Base-by-base conservation (phyloP, 164 flowering plant species). In the Nymphaea thermarum region DNA sequence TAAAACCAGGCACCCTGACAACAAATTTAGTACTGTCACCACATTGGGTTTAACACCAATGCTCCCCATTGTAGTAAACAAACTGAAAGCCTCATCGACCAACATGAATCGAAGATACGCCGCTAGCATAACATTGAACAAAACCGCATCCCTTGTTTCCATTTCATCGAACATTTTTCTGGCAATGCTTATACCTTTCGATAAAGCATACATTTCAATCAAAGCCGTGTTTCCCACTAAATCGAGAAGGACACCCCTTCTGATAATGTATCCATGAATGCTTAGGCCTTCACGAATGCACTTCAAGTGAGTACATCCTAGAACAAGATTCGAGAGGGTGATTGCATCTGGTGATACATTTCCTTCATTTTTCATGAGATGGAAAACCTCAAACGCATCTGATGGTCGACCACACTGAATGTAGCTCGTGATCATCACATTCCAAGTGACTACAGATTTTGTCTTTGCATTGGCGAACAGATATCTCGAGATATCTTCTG, bases 171-270 rank as follows among this genome's bases (percentile, higher is more conserved):
- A 83, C 44, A 83, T 43, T 65, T 65, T 47, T 70, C 71, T 70
- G 18, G 87, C 85, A 63, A 71, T 70, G 47, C 64, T 53, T 66
- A 77, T n/a, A 43, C 66, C 47, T 12, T 78, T 71, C 72, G 84
- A 82, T 74, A 79, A 77, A 42, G 76, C 77, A 60, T 86, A 86
- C 83, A 86, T 78, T 63, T 85, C 86, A 18, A 86, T 70, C 65
- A 87, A 63, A 63, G 88, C 76, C 68, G 90, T 84, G 14, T 42
- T 66, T 18, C 79, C 67, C 43, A 83, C 78, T 43, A 80, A 16
- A 79, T 86, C 88, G 4, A 79, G 76, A 55, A 67, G 59, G 15
- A 76, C 43, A 6, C 76, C 82, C 4, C 5, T 42, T 64, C 85
- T 77, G 44, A 85, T 73, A n/a, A 81, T 71, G 67, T 79, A 72